Evolutionary conservation across 179 eudicot genomes (phyloP), one percentile per base, ranked within the genome.

Genomic region (Spergularia azorica): DNA sequence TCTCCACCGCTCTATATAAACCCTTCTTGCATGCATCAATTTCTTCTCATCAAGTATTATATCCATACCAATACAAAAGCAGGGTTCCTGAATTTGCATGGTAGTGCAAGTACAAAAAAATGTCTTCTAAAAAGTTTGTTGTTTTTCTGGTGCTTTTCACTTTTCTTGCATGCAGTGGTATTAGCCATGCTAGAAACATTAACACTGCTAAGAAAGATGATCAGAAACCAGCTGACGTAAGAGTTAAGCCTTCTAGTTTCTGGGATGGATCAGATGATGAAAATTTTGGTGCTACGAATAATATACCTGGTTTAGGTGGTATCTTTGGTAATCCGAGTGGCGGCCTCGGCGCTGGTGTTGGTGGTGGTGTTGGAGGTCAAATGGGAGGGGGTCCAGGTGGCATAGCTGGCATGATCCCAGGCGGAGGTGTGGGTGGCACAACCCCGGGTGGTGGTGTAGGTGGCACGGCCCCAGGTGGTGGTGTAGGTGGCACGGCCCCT

Each of bases 1-100:
- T 52, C 43, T 13, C 9, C 43, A 69, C 54, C 66, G 60, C 20
- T 63, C 79, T 79, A 79, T 79, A 79, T 69, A 79, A 51, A 62
- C 36, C 75, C 73, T 10, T 61, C 4, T 51, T 60, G 57, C 11
- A 5, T 15, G 59, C 13, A 6, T 15, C 48, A 7, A 10, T 10
- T 43, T 46, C n/a, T 58, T 61, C 13, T 20, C 71, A 68, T 36
- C 38, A 36, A 36, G 39, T 36, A 36, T 36, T 36, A 54, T 21
- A 20, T 21, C 18, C 46, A 26, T 54, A 52, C 21, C 7, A 46
- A 46, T 46, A 46, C 2, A 46, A 12, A 70, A 71, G 3, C 1
- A 13, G 7, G 9, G 32, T 8, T 55, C n/a, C 4, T 20, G 13
- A 52, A 15, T 12, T 32, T 41, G 16, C 9, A 12, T 51, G 73